Percentiles rank a stretch among this genome's conserved stretches.
phyloP scores from a whole-genome alignment of 1,139 yeast genomes.

The Scheffersomyces cryptocercus region DNA sequence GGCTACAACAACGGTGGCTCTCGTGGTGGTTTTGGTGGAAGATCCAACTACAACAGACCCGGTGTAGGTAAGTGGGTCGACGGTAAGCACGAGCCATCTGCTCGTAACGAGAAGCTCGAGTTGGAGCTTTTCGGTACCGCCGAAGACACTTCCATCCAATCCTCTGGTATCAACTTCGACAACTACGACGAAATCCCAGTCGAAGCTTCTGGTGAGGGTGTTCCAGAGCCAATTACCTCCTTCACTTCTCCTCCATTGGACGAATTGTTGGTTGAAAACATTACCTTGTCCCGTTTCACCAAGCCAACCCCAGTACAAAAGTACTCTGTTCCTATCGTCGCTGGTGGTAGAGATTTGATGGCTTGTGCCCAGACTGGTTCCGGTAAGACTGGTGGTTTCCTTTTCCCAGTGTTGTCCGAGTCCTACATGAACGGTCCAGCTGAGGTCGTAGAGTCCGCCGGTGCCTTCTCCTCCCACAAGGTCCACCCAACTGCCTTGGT shows the following conservation, averaged over 20 bases:
- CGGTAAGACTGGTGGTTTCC: constrained; percentile 99
- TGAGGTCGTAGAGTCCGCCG: constrained; percentile 52
- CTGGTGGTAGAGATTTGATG: constrained; percentile 96
- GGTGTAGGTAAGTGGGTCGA: constrained; percentile 78
- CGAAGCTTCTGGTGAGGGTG: constrained; percentile 94
- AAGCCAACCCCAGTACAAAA: constrained; percentile 99
- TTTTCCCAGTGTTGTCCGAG: constrained; percentile 95
- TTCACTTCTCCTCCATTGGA: constrained; percentile 95
- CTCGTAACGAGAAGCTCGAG: constrained; percentile 70
- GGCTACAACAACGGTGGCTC: constrained; percentile 33
- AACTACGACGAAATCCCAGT: constrained; percentile 98
- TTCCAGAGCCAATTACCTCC: constrained; percentile 87
- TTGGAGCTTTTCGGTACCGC: constrained; percentile 82
- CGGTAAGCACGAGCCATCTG: constrained; percentile 87
- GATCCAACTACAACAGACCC: constrained; percentile 31
- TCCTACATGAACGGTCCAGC: constrained; percentile 90
- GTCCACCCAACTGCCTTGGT: constrained; percentile 94
- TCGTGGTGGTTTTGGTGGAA: constrained; percentile 19
- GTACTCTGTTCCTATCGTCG: constrained; percentile 96
- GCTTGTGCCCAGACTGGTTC: constrained; percentile 99
- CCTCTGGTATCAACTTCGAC: constrained; percentile 97
- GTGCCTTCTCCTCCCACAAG: constrained; percentile 67
- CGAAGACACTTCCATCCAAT: constrained; percentile 81
- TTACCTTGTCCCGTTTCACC: constrained; percentile 82
- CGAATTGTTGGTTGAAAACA: constrained; percentile 81